Evolutionary conservation across 495 filamentous ascomycete species (phyloP), one percentile per base, ranked within the genome.

Genomic region (Tetracladium setigerum): DNA sequence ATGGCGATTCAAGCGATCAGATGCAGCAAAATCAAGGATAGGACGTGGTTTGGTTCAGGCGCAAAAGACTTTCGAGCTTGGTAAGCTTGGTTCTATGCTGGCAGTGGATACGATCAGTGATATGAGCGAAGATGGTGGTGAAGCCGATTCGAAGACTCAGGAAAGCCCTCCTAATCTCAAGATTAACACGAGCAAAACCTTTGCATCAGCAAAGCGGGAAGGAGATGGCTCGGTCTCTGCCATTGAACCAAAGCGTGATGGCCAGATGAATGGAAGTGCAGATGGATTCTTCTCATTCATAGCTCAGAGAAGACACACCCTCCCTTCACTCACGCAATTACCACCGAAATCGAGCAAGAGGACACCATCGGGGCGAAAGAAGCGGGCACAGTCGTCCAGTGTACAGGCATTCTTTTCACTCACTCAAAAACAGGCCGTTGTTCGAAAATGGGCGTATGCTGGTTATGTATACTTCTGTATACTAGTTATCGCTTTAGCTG

Each of bases 381-480:
- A 83, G 62, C 77, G 83, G 43, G 72, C 78, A 2, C 77, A 79
- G 57, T 84, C 83, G 1, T 71, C 78, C 9, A 77, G 71, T 12
- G 62, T 86, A n/a, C 76, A 81, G 13, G 77, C 84, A 1, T 89
- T 87, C 62, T 77, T 90, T 50, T 82, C 83, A 1, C 71, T 97
- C 37, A 96, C 92, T 2, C 76, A 84, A 35, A 62, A 75, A 11
- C 86, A 96, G 63, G 88, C 89, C 5, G 69, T 70, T 19, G 50
- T 78, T 19, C 73, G 92, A 22, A 92, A 88, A 61, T 92, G 87
- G 83, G 47, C 84, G 0, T 95, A 95, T 58, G 86, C 94, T 4
- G 56, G 65, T 0, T 91, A 85, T 50, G 81, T 90, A 13, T 95
- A 95, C 60, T 36, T 69, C 4, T 74, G 77, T 31, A 76, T 88